Conservation (phyloP, 1,284 basidiomycete genomes). For the Apiotrichum porosum region DNA sequence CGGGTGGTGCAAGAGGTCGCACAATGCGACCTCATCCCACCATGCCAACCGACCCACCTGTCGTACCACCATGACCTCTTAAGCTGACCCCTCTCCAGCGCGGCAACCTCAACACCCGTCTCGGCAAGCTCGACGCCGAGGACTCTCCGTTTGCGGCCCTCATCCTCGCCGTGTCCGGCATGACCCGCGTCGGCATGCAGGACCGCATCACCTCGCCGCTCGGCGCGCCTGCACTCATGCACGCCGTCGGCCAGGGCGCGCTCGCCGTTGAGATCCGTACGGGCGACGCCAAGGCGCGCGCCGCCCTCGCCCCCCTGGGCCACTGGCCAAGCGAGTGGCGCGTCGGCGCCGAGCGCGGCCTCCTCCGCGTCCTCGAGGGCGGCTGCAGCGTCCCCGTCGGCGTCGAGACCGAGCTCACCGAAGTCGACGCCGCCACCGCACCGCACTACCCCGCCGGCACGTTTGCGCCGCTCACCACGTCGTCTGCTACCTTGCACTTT, state of each 20-base stretch:
- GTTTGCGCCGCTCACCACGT: slow-evolving; percentile 16
- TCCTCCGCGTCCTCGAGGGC: slow-evolving; percentile 83
- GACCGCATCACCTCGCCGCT: slow-evolving; percentile 75
- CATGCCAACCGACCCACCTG: too few species aligned
- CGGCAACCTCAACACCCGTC: slow-evolving; percentile 61
- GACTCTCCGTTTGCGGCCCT: slow-evolving; percentile 77
- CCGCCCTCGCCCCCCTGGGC: slow-evolving; percentile 62
- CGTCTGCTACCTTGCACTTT: slow-evolving; percentile 41
- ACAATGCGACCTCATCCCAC: too few species aligned
- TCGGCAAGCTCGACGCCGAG: slow-evolving; percentile 84
- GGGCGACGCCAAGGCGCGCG: slow-evolving; percentile 60
- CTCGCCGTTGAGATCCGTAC: slow-evolving; percentile 81
- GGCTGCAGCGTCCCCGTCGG: slow-evolving; percentile 98
- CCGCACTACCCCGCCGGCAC: slow-evolving; percentile 16
- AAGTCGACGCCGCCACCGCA: slow-evolving; percentile 17
- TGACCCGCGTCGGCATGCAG: slow-evolving; percentile 75
- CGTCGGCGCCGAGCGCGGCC: slow-evolving; percentile 78
- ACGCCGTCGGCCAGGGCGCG: slow-evolving; percentile 94
- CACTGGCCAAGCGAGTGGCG: slow-evolving; percentile 71
- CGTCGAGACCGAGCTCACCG: slow-evolving; percentile 55
- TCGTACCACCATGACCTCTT: too few species aligned
- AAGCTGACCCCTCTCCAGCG: slow-evolving; percentile 57
- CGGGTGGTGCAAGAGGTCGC: too few species aligned
- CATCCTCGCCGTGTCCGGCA: slow-evolving; percentile 88
- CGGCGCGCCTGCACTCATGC: slow-evolving; percentile 66